Base-by-base conservation (phyloP, 345 rosid species). In the Citrus maxima region DNA sequence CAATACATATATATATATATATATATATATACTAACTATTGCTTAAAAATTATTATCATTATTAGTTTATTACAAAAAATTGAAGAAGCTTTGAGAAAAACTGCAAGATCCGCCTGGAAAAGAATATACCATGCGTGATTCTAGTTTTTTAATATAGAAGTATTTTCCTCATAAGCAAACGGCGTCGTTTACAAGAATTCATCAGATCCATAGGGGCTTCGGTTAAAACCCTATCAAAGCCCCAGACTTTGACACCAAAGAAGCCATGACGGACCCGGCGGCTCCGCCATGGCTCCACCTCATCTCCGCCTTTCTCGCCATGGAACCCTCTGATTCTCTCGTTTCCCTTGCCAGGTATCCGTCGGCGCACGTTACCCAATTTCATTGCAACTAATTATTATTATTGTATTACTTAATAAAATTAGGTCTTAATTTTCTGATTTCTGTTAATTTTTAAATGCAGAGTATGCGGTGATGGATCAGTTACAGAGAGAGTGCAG, bases 281-380 rank as follows among this genome's bases (percentile, higher is more conserved):
- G 77, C 71, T 40, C 77, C 88, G 1, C 88, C 83, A 32, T 63
- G 81, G 5, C 90, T 93, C 70, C 86, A 87, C 78, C 82, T 87
- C 7, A 76, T 89, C 66, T 89, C 97, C 13, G 97, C 97, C 60
- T 88, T 89, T 79, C 93, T 91, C 74, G 91, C 98, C 75, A 88
- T 90, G 93, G 97, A 93, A 73, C 86, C 94, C 42, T 56, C 89
- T 18, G 87, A 87, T 28, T 76, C 83, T 25, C 77, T 93, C 28
- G 70, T 92, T 76, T n/a, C 87, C 35, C 72, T 88, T 4, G 89
- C 94, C 6, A 90, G 91, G 97, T 95, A 84, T 35, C 40, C 24
- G 24, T 46, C 60, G 65, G 61, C 7, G 30, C 76, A 28, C 21
- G 49, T 35, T 55, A 51, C 77, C 58, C 72, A 73, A 16, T 0